Percentiles rank a stretch among this genome's conserved stretches.
phyloP scores from a whole-genome alignment of 345 rosid genomes.

The Garcia nutans region DNA sequence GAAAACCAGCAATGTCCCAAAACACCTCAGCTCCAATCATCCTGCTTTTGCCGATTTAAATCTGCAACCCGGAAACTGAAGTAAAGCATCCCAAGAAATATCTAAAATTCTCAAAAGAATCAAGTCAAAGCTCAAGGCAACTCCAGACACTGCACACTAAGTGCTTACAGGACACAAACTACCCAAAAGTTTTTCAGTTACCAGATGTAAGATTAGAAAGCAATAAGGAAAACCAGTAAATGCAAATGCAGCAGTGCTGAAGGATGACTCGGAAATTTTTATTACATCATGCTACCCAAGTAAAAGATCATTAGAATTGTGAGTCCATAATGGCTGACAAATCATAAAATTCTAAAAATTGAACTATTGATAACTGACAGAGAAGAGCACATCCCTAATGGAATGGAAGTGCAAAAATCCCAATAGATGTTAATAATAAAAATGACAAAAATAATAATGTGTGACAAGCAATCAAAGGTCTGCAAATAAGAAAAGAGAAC shows the following conservation, averaged over 20 bases:
- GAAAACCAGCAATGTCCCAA: slow-evolving; percentile 30
- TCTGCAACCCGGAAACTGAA: slow-evolving; percentile 43
- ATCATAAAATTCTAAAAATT: not conserved
- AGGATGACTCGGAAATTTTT: not conserved
- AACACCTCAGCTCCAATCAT: slow-evolving; percentile 35
- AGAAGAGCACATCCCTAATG: not conserved
- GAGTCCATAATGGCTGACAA: not conserved
- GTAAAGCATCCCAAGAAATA: slow-evolving; percentile 43
- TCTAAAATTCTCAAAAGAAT: slow-evolving; percentile 18
- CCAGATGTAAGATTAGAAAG: not conserved
- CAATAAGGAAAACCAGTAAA: not conserved
- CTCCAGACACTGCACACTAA: not conserved
- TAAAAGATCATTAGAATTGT: not conserved
- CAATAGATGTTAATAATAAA: not conserved
- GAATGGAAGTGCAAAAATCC: not conserved
- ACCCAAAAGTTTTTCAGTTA: not conserved
- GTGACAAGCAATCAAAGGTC: slow-evolving; percentile 8
- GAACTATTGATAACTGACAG: not conserved
- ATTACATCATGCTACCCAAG: no score
- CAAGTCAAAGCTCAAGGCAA: not conserved
- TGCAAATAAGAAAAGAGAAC: slow-evolving; percentile 42
- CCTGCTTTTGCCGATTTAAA: slow-evolving; percentile 33
- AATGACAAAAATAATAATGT: not conserved
- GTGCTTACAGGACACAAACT: slow-evolving; percentile 6
- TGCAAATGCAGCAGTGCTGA: not conserved